phyloP scores from a whole-genome alignment of 1,284 basidiomycete genomes.

The Sutorius eximius region DNA sequence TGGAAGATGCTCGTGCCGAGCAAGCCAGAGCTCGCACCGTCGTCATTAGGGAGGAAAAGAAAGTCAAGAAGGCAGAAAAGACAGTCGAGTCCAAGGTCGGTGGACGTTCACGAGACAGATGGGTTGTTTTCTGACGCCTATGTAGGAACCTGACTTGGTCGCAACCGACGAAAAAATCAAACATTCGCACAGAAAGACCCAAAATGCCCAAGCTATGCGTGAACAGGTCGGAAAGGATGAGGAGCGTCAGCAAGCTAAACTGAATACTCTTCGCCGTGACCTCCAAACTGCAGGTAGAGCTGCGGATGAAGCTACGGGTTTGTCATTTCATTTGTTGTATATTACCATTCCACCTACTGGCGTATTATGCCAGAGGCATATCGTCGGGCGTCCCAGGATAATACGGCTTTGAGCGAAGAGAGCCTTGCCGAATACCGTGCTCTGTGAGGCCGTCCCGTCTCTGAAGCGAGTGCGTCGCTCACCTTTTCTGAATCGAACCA shows the following conservation, averaged over 20 bases:
- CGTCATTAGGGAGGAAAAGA: constrained; percentile 74
- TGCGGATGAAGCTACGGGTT: constrained; percentile 79
- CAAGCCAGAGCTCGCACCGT: constrained; percentile 77
- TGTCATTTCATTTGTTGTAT: constrained; percentile 3
- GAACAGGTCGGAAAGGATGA: constrained; percentile 72
- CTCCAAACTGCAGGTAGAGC: constrained; percentile 66
- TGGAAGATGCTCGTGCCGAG: constrained; percentile 75
- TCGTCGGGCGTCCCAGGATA: constrained; percentile 69
- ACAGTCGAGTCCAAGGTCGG: constrained; percentile 78
- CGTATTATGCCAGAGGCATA: constrained; percentile 60
- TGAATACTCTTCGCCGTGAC: constrained; percentile 63
- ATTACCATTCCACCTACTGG: not conserved
- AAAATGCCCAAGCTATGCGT: constrained; percentile 64
- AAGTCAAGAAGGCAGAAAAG: constrained; percentile 81
- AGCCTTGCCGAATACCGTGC: constrained; percentile 86
- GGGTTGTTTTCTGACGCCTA: not conserved
- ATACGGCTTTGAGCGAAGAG: constrained; percentile 78
- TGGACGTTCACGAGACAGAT: not conserved
- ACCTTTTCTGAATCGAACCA: constrained; percentile 32
- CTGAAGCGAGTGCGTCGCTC: constrained; percentile 1
- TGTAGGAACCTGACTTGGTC: constrained; percentile 78
- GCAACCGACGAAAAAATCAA: constrained; percentile 84
- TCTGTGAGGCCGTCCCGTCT: constrained; percentile 53
- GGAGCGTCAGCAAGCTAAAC: constrained; percentile 61
- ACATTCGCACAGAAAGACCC: constrained; percentile 78